A percentile compares a stretch with the other conserved stretches of the same genome.
phyloP scores from a whole-genome alignment of 306 rosid species.

The Sindora glabra region DNA sequence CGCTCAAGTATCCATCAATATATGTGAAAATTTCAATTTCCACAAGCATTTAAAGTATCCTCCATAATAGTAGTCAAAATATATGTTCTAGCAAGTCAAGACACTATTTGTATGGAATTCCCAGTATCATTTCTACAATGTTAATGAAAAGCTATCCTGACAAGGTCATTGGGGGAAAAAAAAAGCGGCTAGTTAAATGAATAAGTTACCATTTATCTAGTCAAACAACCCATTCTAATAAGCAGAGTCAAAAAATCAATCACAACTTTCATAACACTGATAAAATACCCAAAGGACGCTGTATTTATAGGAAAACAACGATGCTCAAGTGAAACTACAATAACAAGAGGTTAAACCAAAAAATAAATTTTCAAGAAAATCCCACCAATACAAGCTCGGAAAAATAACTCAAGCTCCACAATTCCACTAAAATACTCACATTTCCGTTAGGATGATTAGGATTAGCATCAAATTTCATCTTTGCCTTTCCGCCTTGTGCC shows the following conservation, averaged over 20 bases:
- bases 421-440: conserved; percentile 33
- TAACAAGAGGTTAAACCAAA: neutral
- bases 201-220: no score
- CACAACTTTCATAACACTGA: neutral
- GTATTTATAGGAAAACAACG: neutral
- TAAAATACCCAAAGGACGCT: neutral
- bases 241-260: conserved; percentile 2
- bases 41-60: neutral
- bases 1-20: neutral
- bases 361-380: neutral
- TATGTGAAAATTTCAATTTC: neutral
- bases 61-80: neutral
- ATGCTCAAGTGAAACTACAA: neutral
- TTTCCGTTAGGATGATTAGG: conserved; percentile 56
- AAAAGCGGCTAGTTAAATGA: no score
- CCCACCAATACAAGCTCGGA: neutral
- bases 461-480: conserved; percentile 63
- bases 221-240: no score
- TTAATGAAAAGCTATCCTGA: neutral
- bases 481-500: conserved; percentile 69
- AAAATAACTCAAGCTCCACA: neutral
- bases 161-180: no score
- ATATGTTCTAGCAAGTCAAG: neutral
- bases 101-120: neutral
- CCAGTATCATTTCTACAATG: neutral